These are phyloP conservation scores for Chaetomiaceae sp. DNA, from an alignment of 2,329 filamentous ascomycete species.

Conservation along the genomic window DNA sequence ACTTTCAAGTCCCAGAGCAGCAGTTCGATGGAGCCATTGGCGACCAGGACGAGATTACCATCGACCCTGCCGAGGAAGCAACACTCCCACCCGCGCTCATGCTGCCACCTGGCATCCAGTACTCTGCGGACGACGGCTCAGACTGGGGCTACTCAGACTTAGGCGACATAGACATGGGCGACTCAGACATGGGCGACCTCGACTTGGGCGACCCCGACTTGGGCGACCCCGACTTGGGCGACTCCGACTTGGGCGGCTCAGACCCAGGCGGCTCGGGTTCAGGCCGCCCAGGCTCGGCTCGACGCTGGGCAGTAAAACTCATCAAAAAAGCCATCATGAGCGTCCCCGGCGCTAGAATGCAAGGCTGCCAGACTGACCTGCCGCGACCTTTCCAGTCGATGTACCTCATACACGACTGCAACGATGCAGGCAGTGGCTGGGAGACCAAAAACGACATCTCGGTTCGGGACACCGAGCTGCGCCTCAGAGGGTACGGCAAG, in stretches of 20 bases:
- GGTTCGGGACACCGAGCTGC: not conserved
- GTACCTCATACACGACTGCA: not conserved
- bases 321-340: conserved; percentile 5
- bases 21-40: not conserved
- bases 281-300: no score
- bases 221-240: not conserved
- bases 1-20: not conserved
- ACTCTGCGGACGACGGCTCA: no score
- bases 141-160: no score
- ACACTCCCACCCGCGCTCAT: not conserved
- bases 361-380: not conserved
- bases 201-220: not conserved
- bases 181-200: no score
- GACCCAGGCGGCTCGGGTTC: no score
- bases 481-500: not conserved
- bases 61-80: not conserved
- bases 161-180: no score
- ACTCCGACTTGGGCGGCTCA: no score
- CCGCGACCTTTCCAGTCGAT: not conserved
- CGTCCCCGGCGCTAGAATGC: conserved; percentile 5
- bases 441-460: not conserved
- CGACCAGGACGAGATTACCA: not conserved
- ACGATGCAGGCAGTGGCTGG: not conserved
- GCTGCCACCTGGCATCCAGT: not conserved
- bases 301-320: not conserved